Base-by-base conservation (phyloP, 2,329 filamentous ascomycete genomes). In the Nigrospora oryzae region DNA sequence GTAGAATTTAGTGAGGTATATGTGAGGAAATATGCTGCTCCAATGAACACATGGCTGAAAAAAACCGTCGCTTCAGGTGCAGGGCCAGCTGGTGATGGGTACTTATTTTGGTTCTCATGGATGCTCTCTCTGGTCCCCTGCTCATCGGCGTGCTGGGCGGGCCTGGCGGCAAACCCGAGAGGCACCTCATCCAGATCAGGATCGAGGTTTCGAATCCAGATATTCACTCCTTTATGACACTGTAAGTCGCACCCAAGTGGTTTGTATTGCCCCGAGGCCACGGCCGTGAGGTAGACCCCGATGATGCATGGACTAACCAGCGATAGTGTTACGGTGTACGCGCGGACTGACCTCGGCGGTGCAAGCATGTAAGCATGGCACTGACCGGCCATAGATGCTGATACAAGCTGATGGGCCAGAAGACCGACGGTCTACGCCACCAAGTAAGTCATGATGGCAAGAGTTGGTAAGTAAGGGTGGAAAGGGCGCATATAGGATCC, bases 31-130 rank as follows among this genome's bases (percentile, higher is more conserved):
- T 42, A 55, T 45, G 50, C 41, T 11, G 57, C 56, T 4, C 56
- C 55, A 2, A 48, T 58, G 15, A 60, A 59, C 36, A 41, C 54
- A 6, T 59, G 57, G 51, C 57, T 60, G 12, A 59, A 59, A 13
- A 53, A 58, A 30, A 60, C 55, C n/a, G 35, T 49, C 49, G 38
- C 48, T 58, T 11, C 53, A 61, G 43, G 51, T 48, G 30, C 50
- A 62, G 19, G 59, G 59, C 14, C 40, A 43, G 4, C 53, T 61
- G 56, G 62, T 61, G 59, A 44, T 45, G 10, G 38, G 40, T 6
- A 61, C 59, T 34, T 56, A 53, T 46, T 46, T 49, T 49, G 16
- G 43, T 46, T 28, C 54, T 56, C 35, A 37, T 58, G 30, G 57
- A 56, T 46, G 49, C 51, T 13, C 38, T 59, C 19, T 51, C 53